Evolutionary conservation across 495 filamentous ascomycete species (phyloP).

Genomic region (Aspergillus sclerotioniger): DNA sequence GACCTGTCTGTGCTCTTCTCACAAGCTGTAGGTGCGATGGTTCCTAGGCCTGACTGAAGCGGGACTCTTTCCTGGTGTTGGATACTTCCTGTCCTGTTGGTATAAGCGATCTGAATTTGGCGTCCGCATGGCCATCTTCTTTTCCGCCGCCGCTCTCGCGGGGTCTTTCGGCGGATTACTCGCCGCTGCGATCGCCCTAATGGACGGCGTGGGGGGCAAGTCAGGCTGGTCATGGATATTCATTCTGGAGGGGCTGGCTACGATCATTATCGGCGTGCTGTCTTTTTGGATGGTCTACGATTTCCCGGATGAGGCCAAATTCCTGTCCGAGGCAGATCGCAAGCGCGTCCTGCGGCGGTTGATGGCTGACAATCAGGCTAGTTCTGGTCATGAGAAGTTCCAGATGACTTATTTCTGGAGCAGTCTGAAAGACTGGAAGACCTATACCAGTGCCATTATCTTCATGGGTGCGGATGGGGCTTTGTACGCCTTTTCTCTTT

Average conservation of each 20-base stretch:
- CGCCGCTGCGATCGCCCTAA: slow-evolving; percentile 61
- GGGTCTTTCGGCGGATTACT: slow-evolving; percentile 67
- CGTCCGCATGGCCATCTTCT: slow-evolving; percentile 77
- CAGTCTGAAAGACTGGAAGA: slow-evolving; percentile 84
- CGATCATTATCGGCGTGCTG: slow-evolving; percentile 63
- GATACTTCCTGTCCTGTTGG: slow-evolving; percentile 87
- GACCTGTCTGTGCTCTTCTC: neutral
- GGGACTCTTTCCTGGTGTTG: slow-evolving; percentile 82
- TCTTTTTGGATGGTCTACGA: slow-evolving; percentile 88
- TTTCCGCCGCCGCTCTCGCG: slow-evolving; percentile 60
- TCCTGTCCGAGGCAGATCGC: slow-evolving; percentile 71
- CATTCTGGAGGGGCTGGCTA: slow-evolving; percentile 58
- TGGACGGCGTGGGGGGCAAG: slow-evolving; percentile 59
- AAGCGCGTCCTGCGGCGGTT: slow-evolving; percentile 71
- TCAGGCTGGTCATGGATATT: slow-evolving; percentile 75
- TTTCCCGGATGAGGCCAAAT: slow-evolving; percentile 80
- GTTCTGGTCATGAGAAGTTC: slow-evolving; percentile 77
- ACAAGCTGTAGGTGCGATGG: slow-evolving; percentile 56
- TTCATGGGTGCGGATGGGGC: slow-evolving; percentile 73
- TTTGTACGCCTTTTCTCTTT: slow-evolving; percentile 88
- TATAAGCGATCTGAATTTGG: slow-evolving; percentile 82
- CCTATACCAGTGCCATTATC: slow-evolving; percentile 69
- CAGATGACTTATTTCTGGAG: slow-evolving; percentile 73
- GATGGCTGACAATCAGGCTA: slow-evolving; percentile 71
- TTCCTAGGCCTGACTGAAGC: slow-evolving; percentile 85